Evolutionary conservation across 2,329 filamentous ascomycete genomes (phyloP).

Genomic region (Bipolaris bicolor): DNA sequence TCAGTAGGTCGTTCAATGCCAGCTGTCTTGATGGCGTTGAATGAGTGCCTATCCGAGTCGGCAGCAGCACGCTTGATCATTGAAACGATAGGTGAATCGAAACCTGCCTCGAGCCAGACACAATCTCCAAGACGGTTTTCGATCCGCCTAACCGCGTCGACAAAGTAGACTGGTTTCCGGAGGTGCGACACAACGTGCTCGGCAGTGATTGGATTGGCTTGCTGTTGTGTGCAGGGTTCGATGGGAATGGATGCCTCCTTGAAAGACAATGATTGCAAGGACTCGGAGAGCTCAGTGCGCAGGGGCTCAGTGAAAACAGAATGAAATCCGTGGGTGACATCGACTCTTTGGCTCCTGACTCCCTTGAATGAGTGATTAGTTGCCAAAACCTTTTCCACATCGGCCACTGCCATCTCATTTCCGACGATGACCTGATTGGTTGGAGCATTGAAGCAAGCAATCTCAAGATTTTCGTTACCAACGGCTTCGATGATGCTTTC

Average conservation of each 20-base stretch:
- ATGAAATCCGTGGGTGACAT: conserved; percentile 40
- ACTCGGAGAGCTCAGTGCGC: conserved; percentile 19
- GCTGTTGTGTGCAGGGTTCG: conserved; percentile 9
- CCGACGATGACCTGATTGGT: conserved; percentile 52
- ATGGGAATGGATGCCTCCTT: conserved; percentile 9
- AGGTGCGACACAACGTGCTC: conserved; percentile 44
- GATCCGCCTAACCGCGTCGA: conserved; percentile 52
- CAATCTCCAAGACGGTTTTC: conserved; percentile 28
- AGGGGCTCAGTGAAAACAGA: conserved; percentile 39
- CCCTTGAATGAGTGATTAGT: conserved; percentile 11
- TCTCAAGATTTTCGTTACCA: conserved; percentile 17
- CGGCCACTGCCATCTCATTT: conserved; percentile 11
- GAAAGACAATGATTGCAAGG: conserved; percentile 3
- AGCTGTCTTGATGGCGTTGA: conserved; percentile 10
- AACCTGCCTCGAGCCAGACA: conserved; percentile 34
- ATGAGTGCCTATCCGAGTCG: conserved; percentile 3
- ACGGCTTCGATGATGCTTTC: conserved; percentile 7
- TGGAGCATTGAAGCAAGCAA: conserved; percentile 54
- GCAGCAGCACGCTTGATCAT: conserved; percentile 41
- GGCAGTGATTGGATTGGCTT: not conserved
- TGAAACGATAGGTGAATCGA: conserved; percentile 27
- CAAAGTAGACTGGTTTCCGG: conserved; percentile 54
- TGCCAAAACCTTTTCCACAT: conserved; percentile 22
- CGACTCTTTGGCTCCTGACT: conserved; percentile 27
- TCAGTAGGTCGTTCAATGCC: conserved; percentile 13